Percentiles rank a stretch among this genome's conserved stretches.
Conservation (phyloP, 306 rosid species). For the Trichosanthes truncata region DNA sequence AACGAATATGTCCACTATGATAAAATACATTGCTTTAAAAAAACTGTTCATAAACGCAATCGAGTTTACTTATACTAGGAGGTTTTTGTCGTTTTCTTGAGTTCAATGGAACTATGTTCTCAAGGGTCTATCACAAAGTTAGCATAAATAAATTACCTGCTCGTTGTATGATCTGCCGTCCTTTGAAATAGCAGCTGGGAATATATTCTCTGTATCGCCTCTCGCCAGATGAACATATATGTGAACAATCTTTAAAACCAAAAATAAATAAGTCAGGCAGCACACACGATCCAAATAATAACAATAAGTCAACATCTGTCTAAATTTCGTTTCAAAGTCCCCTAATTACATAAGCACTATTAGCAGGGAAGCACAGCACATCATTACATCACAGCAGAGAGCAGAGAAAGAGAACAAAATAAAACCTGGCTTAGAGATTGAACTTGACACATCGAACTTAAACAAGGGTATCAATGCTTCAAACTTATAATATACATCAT, state of each 20-base stretch:
- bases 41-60: not conserved
- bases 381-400: not conserved
- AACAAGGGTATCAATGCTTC: not conserved
- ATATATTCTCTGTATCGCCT: constrained; percentile 66
- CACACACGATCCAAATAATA: too few relatives aligned
- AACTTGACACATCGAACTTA: not conserved
- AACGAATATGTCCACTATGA: not conserved
- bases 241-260: constrained; percentile 61
- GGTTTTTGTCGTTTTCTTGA: not conserved
- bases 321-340: not conserved
- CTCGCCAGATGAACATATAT: constrained; percentile 87
- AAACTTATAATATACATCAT: not conserved
- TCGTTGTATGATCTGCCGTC: constrained; percentile 98
- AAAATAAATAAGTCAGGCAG: not conserved
- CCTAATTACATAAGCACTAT: not conserved
- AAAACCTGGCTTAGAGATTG: not conserved
- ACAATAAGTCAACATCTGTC: not conserved
- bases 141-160: constrained; percentile 36
- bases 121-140: not conserved
- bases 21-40: not conserved
- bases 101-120: not conserved
- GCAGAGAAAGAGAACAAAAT: not conserved
- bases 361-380: not conserved
- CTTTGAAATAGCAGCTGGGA: constrained; percentile 90
- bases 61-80: not conserved